These are phyloP conservation scores for Rhododendron simsii DNA, from an alignment of 148 eudicot species.

Conservation along the genomic window DNA sequence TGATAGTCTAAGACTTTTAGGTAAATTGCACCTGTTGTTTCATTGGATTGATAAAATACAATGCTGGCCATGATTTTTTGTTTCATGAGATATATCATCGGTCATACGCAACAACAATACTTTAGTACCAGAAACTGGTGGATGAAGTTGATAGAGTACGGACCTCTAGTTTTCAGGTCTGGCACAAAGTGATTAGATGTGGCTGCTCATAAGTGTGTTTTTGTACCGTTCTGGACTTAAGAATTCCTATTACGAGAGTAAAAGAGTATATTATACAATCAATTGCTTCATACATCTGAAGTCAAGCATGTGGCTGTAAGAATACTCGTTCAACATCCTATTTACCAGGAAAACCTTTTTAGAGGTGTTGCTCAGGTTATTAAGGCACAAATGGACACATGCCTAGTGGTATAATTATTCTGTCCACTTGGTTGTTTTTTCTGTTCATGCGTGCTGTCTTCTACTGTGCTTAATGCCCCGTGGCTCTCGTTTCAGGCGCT, in stretches of 20 bases:
- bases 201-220: neutral
- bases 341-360: neutral
- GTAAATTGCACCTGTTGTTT: neutral
- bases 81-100: neutral
- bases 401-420: neutral
- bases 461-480: neutral
- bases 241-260: neutral
- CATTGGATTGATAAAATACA: neutral
- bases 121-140: neutral
- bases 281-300: neutral
- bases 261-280: neutral
- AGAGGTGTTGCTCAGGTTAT: neutral
- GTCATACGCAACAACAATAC: neutral
- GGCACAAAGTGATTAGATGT: neutral
- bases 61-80: neutral
- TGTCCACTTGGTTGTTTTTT: neutral
- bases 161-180: neutral
- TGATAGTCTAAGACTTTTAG: neutral
- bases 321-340: neutral
- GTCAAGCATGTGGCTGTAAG: neutral
- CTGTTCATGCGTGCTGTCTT: neutral
- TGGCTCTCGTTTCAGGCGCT: constrained; percentile 52
- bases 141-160: neutral
- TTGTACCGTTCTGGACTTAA: neutral
- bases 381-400: neutral